Evolutionary conservation across 805 yeast species (phyloP).

Genomic region (Zygotorulaspora sp.): DNA sequence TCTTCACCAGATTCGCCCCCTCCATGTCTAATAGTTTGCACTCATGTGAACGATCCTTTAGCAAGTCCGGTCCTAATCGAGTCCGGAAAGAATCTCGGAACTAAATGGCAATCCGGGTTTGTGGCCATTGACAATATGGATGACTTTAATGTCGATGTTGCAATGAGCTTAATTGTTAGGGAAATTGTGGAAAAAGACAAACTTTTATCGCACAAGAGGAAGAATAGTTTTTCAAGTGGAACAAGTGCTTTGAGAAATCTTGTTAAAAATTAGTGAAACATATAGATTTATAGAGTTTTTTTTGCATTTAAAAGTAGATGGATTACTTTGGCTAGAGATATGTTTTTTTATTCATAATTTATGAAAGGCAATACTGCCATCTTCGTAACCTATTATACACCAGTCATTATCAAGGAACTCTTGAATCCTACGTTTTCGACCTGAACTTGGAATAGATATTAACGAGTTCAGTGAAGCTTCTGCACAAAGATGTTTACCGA

Average conservation of each 20-base stretch:
- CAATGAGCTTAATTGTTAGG: constrained; percentile 52
- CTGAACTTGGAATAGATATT: constrained; percentile 2
- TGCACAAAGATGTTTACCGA: not conserved
- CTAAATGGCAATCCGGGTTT: constrained; percentile 61
- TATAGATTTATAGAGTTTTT: not conserved
- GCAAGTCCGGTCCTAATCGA: constrained; percentile 58
- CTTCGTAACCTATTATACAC: constrained; percentile 34
- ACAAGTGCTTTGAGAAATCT: constrained; percentile 4
- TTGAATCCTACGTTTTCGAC: constrained; percentile 19
- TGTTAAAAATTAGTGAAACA: constrained; percentile 1
- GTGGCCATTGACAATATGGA: constrained; percentile 53
- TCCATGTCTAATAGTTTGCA: constrained; percentile 63
- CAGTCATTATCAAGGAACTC: constrained; percentile 19
- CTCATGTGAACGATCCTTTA: constrained; percentile 53
- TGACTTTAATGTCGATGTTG: constrained; percentile 51
- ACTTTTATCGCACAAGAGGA: constrained; percentile 11
- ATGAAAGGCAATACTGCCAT: constrained; percentile 27
- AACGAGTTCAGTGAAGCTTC: not conserved
- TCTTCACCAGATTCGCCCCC: constrained; percentile 47
- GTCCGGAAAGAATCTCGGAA: constrained; percentile 54
- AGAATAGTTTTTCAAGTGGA: constrained; percentile 5
- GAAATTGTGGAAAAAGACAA: constrained; percentile 51
- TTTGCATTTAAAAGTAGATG: not conserved
- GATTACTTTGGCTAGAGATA: not conserved
- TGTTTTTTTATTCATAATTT: constrained; percentile 2